phyloP scores from a whole-genome alignment of 306 rosid species.

The Prunus kanzakura region DNA sequence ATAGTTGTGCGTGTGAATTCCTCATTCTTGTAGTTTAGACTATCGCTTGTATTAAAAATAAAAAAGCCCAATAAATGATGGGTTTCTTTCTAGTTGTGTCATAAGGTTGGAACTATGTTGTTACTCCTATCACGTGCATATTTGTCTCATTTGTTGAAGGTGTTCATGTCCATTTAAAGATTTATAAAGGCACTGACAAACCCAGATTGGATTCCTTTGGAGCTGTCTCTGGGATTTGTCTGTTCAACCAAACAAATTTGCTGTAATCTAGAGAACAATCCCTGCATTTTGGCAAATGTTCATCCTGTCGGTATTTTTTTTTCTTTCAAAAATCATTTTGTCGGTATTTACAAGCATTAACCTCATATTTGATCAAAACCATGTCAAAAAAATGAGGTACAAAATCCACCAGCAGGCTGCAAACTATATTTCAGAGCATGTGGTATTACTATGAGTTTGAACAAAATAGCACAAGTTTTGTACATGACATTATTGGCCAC shows the following conservation, averaged over 20 bases:
- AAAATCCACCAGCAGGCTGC: background rate
- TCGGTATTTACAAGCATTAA: background rate
- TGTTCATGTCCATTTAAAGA: background rate
- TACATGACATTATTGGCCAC: background rate
- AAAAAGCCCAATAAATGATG: no score
- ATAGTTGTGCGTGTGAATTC: no score
- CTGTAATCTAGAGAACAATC: background rate
- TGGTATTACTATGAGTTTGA: constrained; percentile 10
- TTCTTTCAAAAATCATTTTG: background rate
- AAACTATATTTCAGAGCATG: background rate
- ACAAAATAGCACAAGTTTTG: background rate
- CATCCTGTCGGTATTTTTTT: no score
- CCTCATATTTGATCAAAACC: background rate
- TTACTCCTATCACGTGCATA: background rate
- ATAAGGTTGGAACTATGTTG: no score
- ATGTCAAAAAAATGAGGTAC: background rate
- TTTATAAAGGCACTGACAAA: background rate
- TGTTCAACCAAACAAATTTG: background rate
- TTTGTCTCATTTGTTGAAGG: background rate
- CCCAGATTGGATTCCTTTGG: background rate
- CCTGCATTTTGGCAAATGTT: background rate
- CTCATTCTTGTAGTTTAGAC: no score
- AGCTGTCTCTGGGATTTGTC: background rate
- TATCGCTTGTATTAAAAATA: no score
- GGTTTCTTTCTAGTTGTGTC: no score